phyloP scores from a whole-genome alignment of 2,329 filamentous ascomycete genomes.

The Penicillium expansum region DNA sequence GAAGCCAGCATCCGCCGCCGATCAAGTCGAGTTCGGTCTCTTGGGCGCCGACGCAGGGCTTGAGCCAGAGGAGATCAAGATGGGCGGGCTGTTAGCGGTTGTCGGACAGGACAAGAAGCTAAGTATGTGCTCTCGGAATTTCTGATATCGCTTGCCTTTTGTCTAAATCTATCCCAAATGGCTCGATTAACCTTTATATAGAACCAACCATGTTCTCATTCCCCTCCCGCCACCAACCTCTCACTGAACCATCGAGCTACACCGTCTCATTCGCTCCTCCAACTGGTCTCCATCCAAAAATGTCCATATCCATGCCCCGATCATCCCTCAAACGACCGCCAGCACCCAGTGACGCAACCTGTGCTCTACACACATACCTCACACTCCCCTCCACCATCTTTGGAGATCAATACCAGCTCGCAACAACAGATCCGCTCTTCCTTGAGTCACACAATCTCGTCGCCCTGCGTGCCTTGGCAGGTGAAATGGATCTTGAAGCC shows the following conservation, averaged over 20 bases:
- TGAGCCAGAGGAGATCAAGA: conserved; percentile 70
- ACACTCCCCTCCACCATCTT: conserved; percentile 81
- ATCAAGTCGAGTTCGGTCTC: conserved; percentile 77
- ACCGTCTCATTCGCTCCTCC: conserved; percentile 64
- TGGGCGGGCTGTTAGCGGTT: conserved; percentile 75
- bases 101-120: conserved; percentile 71
- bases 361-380: conserved; percentile 73
- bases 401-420: conserved; percentile 81
- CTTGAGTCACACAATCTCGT: conserved; percentile 75
- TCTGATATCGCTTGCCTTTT: not conserved
- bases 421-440: conserved; percentile 60
- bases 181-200: conserved; percentile 24
- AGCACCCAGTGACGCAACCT: conserved; percentile 52
- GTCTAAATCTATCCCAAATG: not conserved
- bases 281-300: conserved; percentile 77
- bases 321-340: conserved; percentile 50
- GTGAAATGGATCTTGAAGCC: conserved; percentile 85
- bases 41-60: conserved; percentile 59
- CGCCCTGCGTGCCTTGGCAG: conserved; percentile 64
- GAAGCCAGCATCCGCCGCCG: conserved; percentile 28
- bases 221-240: conserved; percentile 70
- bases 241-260: conserved; percentile 54
- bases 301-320: conserved; percentile 64
- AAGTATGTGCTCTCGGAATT: conserved; percentile 42
- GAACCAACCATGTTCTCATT: conserved; percentile 80